phyloP scores from a whole-genome alignment of 305 asterid genomes.

The Fraxinus albicans region DNA sequence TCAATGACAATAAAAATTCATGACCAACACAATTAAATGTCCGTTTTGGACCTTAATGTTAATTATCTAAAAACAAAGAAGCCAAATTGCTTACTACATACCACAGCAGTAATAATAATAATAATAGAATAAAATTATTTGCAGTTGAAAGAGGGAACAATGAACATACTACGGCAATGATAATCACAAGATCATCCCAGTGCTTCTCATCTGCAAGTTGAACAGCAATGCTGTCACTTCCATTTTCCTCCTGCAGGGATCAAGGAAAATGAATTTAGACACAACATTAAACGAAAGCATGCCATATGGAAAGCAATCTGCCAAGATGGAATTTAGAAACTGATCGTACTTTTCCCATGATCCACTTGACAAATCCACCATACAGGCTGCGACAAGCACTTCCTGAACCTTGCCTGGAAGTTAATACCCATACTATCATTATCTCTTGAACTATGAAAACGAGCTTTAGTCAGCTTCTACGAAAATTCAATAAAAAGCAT shows the following conservation, averaged over 20 bases:
- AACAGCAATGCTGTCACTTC: slow-evolving; percentile 85
- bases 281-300: not conserved
- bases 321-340: not conserved
- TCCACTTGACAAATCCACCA: slow-evolving; percentile 99
- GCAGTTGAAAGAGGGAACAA: not conserved
- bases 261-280: slow-evolving; percentile 22
- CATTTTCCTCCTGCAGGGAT: slow-evolving; percentile 65
- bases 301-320: not conserved
- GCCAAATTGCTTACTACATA: no score
- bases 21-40: not conserved
- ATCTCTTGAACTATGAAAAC: not conserved
- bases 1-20: not conserved
- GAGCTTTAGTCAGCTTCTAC: not conserved
- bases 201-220: slow-evolving; percentile 94
- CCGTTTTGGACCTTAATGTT: not conserved
- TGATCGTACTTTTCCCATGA: slow-evolving; percentile 80
- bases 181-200: slow-evolving; percentile 95
- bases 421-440: slow-evolving; percentile 1
- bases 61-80: slow-evolving; percentile 4
- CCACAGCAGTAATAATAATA: no score
- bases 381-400: slow-evolving; percentile 95
- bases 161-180: slow-evolving; percentile 73
- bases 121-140: not conserved
- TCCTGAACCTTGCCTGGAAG: slow-evolving; percentile 82
- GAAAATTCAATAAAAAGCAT: not conserved